Evolutionary conservation across 1,139 yeast genomes (phyloP), one percentile per base, ranked within the genome.

Genomic region (Magnusiomyces fungicola): DNA sequence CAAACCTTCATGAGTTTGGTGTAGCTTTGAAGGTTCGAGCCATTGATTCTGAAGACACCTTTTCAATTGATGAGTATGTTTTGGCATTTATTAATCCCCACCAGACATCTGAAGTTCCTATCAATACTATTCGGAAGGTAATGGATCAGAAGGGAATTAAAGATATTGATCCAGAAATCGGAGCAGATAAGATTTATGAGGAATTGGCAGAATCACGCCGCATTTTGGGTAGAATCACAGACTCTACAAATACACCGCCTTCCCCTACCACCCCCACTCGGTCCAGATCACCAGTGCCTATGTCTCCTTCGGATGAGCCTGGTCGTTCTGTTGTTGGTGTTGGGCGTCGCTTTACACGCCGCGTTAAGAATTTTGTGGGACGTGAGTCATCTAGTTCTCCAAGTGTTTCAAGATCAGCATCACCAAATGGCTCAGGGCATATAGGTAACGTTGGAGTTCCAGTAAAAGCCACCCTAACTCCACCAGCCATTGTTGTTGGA

Each of bases 21-120:
- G 72, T 68, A 34, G 74, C 79, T 3, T 57, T 76, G 37, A 69
- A 71, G 49, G 53, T 75, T 21, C 66, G 75, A 49, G 80, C 77
- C 0, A 64, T 78, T 48, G 81, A 80, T 56, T 72, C 73, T 43
- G 68, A 72, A 14, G 76, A 71, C 18, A 68, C 77, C 1, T 76
- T 63, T 61, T 82, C 81, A 0, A 59, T 79, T 46, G 90, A 85
- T 58, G 86, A 81, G 47, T 78, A 83, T 55, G 79, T 77, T 52
- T 76, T 89, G 56, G 76, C 86, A 57, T 83, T 87, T 57, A 82
- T 87, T 60, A 40, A 43, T 12, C 47, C 46, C 14, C 12, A 46
- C 1, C 34, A 51, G 43, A 32, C 44, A n/a, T 44, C 39, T 18
- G 40, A 46, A 22, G 45, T 48, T 12, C 54, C 54, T 12, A 46